These are phyloP conservation scores for Agrocybe chaxingu DNA, from an alignment of 768 basidiomycete species.

Conservation along the genomic window DNA sequence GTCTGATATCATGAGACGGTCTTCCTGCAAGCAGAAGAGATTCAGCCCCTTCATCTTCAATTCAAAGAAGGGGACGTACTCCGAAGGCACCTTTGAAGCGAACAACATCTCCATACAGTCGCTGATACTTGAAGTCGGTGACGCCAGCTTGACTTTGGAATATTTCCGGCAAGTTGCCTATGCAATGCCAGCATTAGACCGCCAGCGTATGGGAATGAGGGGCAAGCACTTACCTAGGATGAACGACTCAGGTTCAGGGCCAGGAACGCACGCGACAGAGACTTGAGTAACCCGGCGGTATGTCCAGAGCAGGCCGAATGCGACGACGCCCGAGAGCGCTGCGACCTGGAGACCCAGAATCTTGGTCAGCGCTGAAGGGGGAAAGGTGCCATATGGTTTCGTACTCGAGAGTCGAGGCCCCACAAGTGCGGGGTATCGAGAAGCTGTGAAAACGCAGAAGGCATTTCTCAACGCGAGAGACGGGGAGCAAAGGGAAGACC, in stretches of 20 bases:
- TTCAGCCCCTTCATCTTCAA: background rate
- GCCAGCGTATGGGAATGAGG: background rate
- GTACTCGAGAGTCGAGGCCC: slow-evolving; percentile 5
- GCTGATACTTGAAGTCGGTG: slow-evolving; percentile 52
- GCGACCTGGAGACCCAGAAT: slow-evolving; percentile 2
- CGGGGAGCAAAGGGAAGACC: too few species aligned
- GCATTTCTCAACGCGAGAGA: too few species aligned
- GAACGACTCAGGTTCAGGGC: slow-evolving; percentile 48
- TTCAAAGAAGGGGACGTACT: slow-evolving; percentile 24
- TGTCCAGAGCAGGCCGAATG: slow-evolving; percentile 20
- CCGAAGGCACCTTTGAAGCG: slow-evolving; percentile 50
- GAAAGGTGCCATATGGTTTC: background rate
- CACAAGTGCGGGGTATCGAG: background rate
- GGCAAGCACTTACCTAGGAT: slow-evolving; percentile 34
- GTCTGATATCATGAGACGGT: slow-evolving; percentile 51
- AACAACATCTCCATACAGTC: slow-evolving; percentile 45
- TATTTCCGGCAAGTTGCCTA: slow-evolving; percentile 48
- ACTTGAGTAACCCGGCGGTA: slow-evolving; percentile 36
- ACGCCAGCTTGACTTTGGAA: slow-evolving; percentile 50
- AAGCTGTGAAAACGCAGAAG: background rate
- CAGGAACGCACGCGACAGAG: slow-evolving; percentile 42
- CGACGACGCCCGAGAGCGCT: slow-evolving; percentile 3
- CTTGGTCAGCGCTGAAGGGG: background rate
- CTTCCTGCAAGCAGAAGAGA: slow-evolving; percentile 33
- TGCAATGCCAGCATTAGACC: background rate